Conservation (phyloP, 352 stramenopile genomes). For the Pythium guiyangense region DNA sequence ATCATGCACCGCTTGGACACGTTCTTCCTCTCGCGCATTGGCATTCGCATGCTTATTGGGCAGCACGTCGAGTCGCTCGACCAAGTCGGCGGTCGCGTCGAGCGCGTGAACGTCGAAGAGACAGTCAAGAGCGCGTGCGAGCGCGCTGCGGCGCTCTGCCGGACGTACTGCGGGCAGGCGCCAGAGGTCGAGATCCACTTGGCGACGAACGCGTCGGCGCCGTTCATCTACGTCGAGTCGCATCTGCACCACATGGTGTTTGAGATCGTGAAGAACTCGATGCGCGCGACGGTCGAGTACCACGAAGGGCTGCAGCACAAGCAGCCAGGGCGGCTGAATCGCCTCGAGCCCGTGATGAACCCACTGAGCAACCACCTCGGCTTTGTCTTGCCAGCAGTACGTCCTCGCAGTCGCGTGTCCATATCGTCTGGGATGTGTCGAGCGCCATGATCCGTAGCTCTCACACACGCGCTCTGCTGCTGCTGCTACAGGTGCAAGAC, state of each 20-base stretch:
- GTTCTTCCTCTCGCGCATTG: conserved; percentile 98
- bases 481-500: conserved; percentile 23
- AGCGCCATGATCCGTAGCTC: too few relatives aligned
- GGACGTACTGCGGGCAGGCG: conserved; percentile 45
- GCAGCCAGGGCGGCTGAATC: conserved; percentile 37
- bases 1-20: conserved; percentile 89
- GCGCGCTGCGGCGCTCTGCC: conserved; percentile 49
- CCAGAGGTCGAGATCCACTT: conserved; percentile 55
- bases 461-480: background rate
- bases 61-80: conserved; percentile 74
- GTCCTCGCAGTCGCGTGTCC: background rate
- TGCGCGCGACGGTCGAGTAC: conserved; percentile 96
- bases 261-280: conserved; percentile 98
- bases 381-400: conserved; percentile 69
- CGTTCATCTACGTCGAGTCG: conserved; percentile 79
- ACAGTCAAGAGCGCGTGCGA: conserved; percentile 56
- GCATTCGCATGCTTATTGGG: conserved; percentile 99
- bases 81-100: conserved; percentile 56
- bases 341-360: conserved; percentile 67
- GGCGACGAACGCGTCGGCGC: conserved; percentile 40
- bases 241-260: conserved; percentile 92
- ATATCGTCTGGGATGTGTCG: too few relatives aligned
- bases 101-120: conserved; percentile 65
- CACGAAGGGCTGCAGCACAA: conserved; percentile 70
- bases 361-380: conserved; percentile 52